Evolutionary conservation across 169 alveolate genomes (phyloP), one percentile per base, ranked within the genome.

Genomic region (Plasmodium reichenowi): DNA sequence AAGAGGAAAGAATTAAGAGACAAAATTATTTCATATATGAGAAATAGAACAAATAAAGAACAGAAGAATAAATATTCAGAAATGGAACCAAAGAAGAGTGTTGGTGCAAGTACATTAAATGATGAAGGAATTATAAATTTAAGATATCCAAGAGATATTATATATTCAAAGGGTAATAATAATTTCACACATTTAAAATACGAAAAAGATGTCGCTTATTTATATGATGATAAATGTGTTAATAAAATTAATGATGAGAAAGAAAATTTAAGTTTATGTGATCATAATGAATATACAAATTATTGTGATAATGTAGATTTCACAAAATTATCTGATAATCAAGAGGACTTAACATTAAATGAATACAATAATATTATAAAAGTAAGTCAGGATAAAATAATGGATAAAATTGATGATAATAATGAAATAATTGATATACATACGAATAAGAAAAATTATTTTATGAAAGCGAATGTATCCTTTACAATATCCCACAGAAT

Each of bases 11-110:
- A 50, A 78, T 48, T 78, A 26, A 67, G 67, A 66, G 38, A 78
- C 2, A 78, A 78, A 78, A 67, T 78, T 24, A 78, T 74, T 74
- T 74, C 88, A 4, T 74, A 74, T 58, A 56, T 67, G 64, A 64
- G 15, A 26, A 48, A 73, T 13, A 78, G 48, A 66, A 48, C 75
- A 22, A 50, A 78, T 78, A 75, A 75, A 26, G 72, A 74, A 15
- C 45, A 63, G 50, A 66, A 52, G 43, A 63, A 64, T 26, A 59
- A 78, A 59, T 26, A 24, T 32, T 43, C 38, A 22, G 80, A 63
- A 78, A 15, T 66, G n/a, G 22, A 45, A 13, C 75, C 17, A 7
- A 66, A 38, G 17, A 29, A 12, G 13, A 50, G 47, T 47, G 26
- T 32, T 22, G 45, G 32, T 15, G 26, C 22, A 26, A 56, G 13